Base-by-base conservation (phyloP, 768 basidiomycete genomes). In the Mycena polygramma region DNA sequence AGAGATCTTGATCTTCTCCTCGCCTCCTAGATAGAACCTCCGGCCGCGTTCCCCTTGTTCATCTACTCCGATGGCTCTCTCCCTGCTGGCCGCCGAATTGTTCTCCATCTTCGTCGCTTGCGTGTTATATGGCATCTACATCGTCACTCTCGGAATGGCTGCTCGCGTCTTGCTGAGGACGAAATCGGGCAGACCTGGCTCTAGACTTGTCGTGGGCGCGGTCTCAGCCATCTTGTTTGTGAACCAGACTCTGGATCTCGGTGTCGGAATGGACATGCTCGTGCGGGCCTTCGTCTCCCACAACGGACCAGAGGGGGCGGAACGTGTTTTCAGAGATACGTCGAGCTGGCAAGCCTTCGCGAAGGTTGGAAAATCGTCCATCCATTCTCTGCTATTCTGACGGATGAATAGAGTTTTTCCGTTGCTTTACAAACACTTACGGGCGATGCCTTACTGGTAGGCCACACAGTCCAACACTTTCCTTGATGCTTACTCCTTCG, bases 181-280 rank as follows among this genome's bases (percentile, higher is more conserved):
- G 3, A 36, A 51, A 14, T 36, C 46, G 7, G 60, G 48, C 17
- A 76, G 79, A 76, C 82, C 84, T 79, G 81, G 84, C 84, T 81
- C 57, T 2, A 45, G 43, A 14, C 59, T 57, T 57, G 22, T 67
- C 3, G 11, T 52, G 37, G 9, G 51, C 8, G 46, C 19, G 2
- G 54, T 67, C 22, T 49, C 9, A 3, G 19, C 20, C 13, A 11
- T 59, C 43, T 24, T 67, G 9, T 52, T 58, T 35, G 36, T 59
- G 3, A 57, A 55, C 30, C 26, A 14, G 14, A 66, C 49, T n/a
- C 7, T 66, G 54, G 53, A 66, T 19, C 8, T 43, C 19, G 39
- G 36, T 30, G 26, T 54, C 20, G 20, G 11, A 19, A 36, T 15
- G 39, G 43, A 43, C 30, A 39, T n/a, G 14, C 14, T 58, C 5